phyloP scores from a whole-genome alignment of 2,329 filamentous ascomycete species.

The Gyromitra esculenta region DNA sequence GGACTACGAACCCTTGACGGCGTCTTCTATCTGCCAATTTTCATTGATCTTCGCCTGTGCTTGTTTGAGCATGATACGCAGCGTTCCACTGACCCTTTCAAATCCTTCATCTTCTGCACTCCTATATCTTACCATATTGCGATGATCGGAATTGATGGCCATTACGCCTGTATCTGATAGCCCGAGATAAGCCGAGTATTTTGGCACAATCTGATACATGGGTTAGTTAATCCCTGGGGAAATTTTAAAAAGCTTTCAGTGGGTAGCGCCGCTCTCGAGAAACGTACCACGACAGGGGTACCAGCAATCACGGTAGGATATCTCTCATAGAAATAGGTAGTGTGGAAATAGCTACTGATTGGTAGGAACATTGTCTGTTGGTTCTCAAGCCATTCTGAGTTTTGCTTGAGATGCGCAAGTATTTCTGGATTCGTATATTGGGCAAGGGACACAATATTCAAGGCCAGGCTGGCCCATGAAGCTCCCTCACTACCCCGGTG shows the following conservation, averaged over 20 bases:
- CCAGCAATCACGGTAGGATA: conserved; percentile 19
- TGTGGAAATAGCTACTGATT: conserved; percentile 23
- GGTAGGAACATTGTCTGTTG: background rate
- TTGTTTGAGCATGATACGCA: conserved; percentile 10
- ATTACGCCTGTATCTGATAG: background rate
- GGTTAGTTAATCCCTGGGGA: background rate
- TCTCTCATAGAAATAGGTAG: conserved; percentile 24
- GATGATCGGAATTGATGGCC: conserved; percentile 4
- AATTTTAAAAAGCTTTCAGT: background rate
- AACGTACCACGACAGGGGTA: background rate
- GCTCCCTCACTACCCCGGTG: conserved; percentile 25
- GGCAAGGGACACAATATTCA: conserved; percentile 11
- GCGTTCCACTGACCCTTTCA: background rate
- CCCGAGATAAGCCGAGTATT: conserved; percentile 15
- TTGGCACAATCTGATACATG: conserved; percentile 17
- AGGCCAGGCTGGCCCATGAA: conserved; percentile 1
- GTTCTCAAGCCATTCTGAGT: conserved; percentile 32
- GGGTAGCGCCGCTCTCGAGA: background rate
- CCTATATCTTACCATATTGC: conserved; percentile 21
- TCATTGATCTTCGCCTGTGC: background rate
- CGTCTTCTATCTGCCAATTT: conserved; percentile 11
- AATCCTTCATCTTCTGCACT: background rate
- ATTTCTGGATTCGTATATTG: conserved; percentile 7
- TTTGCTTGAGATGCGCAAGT: conserved; percentile 15
- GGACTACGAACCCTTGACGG: conserved; percentile 19